phyloP scores from a whole-genome alignment of 1,139 yeast genomes.

The Protomyces lactucae-debilis region DNA sequence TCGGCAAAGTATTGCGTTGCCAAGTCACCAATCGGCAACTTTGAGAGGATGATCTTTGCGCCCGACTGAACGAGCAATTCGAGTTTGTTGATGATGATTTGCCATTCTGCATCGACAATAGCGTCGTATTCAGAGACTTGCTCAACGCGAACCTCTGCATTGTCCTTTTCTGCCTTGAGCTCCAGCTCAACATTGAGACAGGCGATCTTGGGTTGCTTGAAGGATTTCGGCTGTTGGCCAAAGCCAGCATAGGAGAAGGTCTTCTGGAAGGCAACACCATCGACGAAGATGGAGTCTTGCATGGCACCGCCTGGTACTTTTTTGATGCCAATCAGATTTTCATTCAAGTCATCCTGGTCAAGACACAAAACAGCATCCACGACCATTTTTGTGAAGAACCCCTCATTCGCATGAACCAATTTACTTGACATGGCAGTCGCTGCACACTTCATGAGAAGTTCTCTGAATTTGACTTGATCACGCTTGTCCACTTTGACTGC shows the following conservation, averaged over 20 bases:
- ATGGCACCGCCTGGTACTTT: slow-evolving; percentile 95
- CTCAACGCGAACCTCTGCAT: slow-evolving; percentile 97
- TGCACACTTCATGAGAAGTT: slow-evolving; percentile 84
- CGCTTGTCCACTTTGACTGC: slow-evolving; percentile 60
- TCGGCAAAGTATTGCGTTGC: slow-evolving; percentile 98
- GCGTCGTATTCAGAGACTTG: slow-evolving; percentile 92
- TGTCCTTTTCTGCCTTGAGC: slow-evolving; percentile 95
- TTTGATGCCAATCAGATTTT: slow-evolving; percentile 85
- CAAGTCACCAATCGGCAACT: slow-evolving; percentile 94
- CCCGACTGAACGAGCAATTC: slow-evolving; percentile 79
- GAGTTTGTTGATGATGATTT: slow-evolving; percentile 78
- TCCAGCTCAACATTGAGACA: slow-evolving; percentile 89
- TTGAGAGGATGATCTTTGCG: slow-evolving; percentile 87
- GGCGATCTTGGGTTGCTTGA: slow-evolving; percentile 72
- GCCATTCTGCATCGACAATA: slow-evolving; percentile 98
- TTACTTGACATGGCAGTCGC: slow-evolving; percentile 97
- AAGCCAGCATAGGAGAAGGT: slow-evolving; percentile 97
- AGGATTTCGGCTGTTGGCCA: slow-evolving; percentile 93
- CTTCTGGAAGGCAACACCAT: slow-evolving; percentile 96
- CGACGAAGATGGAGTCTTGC: slow-evolving; percentile 70
- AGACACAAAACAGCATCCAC: slow-evolving; percentile 89
- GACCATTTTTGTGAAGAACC: slow-evolving; percentile 89
- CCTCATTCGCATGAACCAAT: slow-evolving; percentile 77
- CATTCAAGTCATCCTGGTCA: slow-evolving; percentile 81
- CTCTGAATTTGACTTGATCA: slow-evolving; percentile 52